phyloP scores from a whole-genome alignment of 768 basidiomycete species.

The Tricholoma flavovirens region DNA sequence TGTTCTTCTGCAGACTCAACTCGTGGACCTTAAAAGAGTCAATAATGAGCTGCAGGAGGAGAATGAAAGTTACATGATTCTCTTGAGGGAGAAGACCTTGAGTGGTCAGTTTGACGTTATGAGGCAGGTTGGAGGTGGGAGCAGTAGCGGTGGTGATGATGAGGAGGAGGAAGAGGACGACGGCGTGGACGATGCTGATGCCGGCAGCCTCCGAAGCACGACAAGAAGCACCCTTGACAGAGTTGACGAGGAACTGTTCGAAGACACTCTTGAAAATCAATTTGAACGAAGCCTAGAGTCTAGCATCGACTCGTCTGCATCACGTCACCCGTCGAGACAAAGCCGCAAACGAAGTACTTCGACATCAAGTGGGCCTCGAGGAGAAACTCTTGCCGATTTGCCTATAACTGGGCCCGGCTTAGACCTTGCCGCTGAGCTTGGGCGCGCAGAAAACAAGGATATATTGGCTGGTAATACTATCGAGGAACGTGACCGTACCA shows the following conservation, averaged over 20 bases:
- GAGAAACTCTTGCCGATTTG: slow-evolving; percentile 81
- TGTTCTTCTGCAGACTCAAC: slow-evolving; percentile 76
- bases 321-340: slow-evolving; percentile 35
- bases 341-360: slow-evolving; percentile 50
- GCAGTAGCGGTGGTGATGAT: slow-evolving; percentile 28
- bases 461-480: slow-evolving; percentile 52
- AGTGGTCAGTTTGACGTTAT: slow-evolving; percentile 82
- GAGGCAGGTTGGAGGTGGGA: slow-evolving; percentile 56
- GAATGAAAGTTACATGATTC: slow-evolving; percentile 94
- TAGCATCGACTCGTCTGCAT: slow-evolving; percentile 31
- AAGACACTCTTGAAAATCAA: slow-evolving; percentile 33
- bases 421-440: slow-evolving; percentile 87
- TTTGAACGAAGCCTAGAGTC: slow-evolving; percentile 33
- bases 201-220: slow-evolving; percentile 51
- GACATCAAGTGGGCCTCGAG: slow-evolving; percentile 48
- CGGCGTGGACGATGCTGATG: slow-evolving; percentile 39
- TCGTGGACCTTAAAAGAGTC: slow-evolving; percentile 81
- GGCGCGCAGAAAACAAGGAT: slow-evolving; percentile 87
- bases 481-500: slow-evolving; percentile 45
- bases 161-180: slow-evolving; percentile 37
- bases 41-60: slow-evolving; percentile 90
- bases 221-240: slow-evolving; percentile 55
- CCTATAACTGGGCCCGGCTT: slow-evolving; percentile 87
- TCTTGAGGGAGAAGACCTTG: slow-evolving; percentile 86
- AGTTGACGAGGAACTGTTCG: slow-evolving; percentile 53